phyloP scores from a whole-genome alignment of 306 rosid species.

The Psophocarpus tetragonolobus region DNA sequence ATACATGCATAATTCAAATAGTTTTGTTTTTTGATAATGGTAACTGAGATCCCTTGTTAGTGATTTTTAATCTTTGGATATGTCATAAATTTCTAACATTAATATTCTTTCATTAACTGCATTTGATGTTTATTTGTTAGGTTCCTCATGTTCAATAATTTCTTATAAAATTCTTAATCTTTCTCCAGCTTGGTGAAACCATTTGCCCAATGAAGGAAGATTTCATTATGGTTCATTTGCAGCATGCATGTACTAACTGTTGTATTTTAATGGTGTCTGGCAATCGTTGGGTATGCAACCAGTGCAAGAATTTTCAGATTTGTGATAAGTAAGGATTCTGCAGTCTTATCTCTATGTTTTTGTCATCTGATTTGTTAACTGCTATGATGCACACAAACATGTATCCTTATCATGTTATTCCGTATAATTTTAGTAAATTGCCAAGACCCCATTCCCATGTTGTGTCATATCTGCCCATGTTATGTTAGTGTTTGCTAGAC shows the following conservation, averaged over 20 bases:
- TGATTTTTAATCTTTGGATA: background rate
- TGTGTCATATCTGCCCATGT: no score
- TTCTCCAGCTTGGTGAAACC: constrained; percentile 94
- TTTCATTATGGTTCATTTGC: constrained; percentile 98
- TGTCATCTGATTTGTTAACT: background rate
- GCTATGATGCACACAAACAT: background rate
- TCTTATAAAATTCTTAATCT: constrained; percentile 26
- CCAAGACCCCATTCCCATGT: background rate
- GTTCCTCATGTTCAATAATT: background rate
- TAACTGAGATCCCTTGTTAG: constrained; percentile 10
- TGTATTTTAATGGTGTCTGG: constrained; percentile 89
- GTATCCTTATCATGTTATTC: background rate
- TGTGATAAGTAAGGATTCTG: constrained; percentile 78
- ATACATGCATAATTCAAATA: background rate
- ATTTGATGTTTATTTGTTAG: background rate
- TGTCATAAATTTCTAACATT: background rate
- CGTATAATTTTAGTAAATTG: background rate
- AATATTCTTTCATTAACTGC: background rate
- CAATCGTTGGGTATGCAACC: constrained; percentile 83
- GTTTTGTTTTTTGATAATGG: background rate
- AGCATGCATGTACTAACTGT: constrained; percentile 79
- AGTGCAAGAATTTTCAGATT: constrained; percentile 87
- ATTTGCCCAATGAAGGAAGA: constrained; percentile 98
- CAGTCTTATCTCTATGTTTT: constrained; percentile 19
- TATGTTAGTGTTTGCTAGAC: constrained; percentile 21